Evolutionary conservation across 2,329 filamentous ascomycete species (phyloP).

Genomic region (Alternaria metachromatica): DNA sequence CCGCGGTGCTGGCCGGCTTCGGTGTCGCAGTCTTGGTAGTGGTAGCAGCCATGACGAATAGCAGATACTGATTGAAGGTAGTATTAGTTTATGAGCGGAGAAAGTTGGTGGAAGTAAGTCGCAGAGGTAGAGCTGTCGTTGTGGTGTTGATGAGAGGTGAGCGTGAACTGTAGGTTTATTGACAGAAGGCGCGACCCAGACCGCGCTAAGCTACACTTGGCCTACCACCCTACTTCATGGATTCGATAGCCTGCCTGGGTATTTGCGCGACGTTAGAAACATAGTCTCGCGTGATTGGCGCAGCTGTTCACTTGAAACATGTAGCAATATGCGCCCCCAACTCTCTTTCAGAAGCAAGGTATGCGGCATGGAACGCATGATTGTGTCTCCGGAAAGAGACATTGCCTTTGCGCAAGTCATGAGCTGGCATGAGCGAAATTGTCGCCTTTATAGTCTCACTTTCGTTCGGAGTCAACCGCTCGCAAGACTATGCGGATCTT

Average conservation of each 20-base stretch:
- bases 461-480: background rate
- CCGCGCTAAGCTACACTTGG: slow-evolving; percentile 11
- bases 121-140: slow-evolving; percentile 7
- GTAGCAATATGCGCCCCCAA: slow-evolving; percentile 13
- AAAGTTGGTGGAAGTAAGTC: background rate
- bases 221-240: slow-evolving; percentile 9
- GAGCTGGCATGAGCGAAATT: background rate
- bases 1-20: slow-evolving; percentile 29
- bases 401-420: background rate
- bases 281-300: slow-evolving; percentile 15
- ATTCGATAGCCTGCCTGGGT: slow-evolving; percentile 10
- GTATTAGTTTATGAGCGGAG: background rate
- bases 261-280: slow-evolving; percentile 6
- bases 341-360: slow-evolving; percentile 6
- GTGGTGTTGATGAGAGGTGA: slow-evolving; percentile 3
- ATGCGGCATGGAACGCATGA: slow-evolving; percentile 2
- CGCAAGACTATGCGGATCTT: background rate
- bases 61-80: background rate
- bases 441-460: background rate
- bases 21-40: slow-evolving; percentile 34
- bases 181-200: slow-evolving; percentile 16
- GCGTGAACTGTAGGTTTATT: slow-evolving; percentile 22
- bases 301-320: slow-evolving; percentile 15
- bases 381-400: background rate
- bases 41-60: slow-evolving; percentile 33